These are phyloP conservation scores for Aspergillus sp. DNA, from an alignment of 2,329 filamentous ascomycete genomes.

Conservation along the genomic window DNA sequence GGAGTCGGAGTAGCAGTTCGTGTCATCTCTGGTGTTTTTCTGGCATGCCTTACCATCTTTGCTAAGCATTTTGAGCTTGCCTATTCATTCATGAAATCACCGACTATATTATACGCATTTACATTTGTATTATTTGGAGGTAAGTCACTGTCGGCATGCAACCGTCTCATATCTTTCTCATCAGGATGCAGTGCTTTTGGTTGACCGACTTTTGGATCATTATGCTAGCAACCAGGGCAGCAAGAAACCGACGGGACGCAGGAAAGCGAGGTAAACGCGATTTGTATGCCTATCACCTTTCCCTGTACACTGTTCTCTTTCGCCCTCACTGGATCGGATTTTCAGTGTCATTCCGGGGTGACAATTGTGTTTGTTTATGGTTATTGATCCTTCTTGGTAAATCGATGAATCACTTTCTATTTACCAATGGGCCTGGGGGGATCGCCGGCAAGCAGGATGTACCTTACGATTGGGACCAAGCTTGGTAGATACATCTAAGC, in stretches of 20 bases:
- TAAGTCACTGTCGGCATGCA: conserved; percentile 16
- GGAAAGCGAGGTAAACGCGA: conserved; percentile 21
- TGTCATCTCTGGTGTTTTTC: conserved; percentile 27
- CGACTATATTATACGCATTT: conserved; percentile 38
- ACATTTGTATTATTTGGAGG: conserved; percentile 32
- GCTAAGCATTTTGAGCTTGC: conserved; percentile 32
- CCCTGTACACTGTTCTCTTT: background rate
- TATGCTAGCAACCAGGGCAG: conserved; percentile 21
- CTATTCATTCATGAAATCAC: conserved; percentile 42
- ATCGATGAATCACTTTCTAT: conserved; percentile 10
- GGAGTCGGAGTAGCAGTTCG: conserved; percentile 29
- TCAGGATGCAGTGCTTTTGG: conserved; percentile 26
- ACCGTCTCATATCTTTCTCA: conserved; percentile 13
- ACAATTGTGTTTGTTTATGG: conserved; percentile 1
- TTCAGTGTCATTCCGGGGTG: background rate
- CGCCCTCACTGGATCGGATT: background rate
- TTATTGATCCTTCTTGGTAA: conserved; percentile 6
- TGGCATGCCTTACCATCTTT: conserved; percentile 32
- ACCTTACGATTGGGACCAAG: background rate
- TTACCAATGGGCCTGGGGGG: conserved; percentile 1
- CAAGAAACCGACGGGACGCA: conserved; percentile 25
- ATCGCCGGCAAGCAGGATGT: conserved; percentile 4
- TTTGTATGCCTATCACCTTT: conserved; percentile 2
- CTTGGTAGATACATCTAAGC: conserved; percentile 5
- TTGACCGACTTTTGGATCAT: conserved; percentile 38